phyloP scores from a whole-genome alignment of 2,329 filamentous ascomycete genomes.

The Diaporthe capsici region DNA sequence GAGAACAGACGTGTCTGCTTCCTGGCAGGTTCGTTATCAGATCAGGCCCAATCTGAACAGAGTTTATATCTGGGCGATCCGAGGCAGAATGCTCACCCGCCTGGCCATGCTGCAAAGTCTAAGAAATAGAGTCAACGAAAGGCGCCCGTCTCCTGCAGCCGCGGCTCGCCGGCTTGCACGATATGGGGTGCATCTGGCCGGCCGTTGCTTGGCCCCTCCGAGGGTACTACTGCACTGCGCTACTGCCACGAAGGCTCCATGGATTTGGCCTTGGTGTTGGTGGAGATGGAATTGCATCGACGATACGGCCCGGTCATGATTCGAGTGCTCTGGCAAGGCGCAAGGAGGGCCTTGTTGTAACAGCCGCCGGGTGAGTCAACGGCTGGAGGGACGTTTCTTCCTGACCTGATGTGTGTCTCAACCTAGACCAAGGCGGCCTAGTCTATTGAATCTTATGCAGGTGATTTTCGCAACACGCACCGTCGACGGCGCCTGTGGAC shows the following conservation, averaged over 20 bases:
- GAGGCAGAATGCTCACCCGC: not conserved
- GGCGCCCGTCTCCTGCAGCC: constrained; percentile 10
- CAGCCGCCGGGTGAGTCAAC: constrained; percentile 21
- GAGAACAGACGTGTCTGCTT: not conserved
- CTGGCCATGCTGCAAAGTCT: not conserved
- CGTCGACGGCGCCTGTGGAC: not conserved
- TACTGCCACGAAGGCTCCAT: not conserved
- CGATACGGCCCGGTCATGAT: not conserved
- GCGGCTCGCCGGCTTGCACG: not conserved
- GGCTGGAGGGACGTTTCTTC: not conserved
- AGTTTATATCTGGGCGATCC: not conserved
- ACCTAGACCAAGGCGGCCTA: constrained; percentile 9
- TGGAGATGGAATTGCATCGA: not conserved
- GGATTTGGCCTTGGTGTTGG: not conserved
- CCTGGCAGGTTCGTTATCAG: not conserved
- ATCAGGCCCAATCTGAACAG: not conserved
- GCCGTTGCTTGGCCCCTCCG: not conserved
- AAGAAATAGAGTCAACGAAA: not conserved
- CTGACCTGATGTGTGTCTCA: constrained; percentile 5
- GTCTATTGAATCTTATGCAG: constrained; percentile 28
- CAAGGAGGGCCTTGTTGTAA: not conserved
- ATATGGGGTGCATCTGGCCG: not conserved
- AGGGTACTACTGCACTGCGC: not conserved
- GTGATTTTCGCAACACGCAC: constrained; percentile 7
- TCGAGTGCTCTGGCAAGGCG: not conserved